Percentiles rank a stretch among this genome's conserved stretches.
These are phyloP conservation scores for Trypanosoma grayi DNA, from an alignment of 208 protist species.

Conservation along the genomic window DNA sequence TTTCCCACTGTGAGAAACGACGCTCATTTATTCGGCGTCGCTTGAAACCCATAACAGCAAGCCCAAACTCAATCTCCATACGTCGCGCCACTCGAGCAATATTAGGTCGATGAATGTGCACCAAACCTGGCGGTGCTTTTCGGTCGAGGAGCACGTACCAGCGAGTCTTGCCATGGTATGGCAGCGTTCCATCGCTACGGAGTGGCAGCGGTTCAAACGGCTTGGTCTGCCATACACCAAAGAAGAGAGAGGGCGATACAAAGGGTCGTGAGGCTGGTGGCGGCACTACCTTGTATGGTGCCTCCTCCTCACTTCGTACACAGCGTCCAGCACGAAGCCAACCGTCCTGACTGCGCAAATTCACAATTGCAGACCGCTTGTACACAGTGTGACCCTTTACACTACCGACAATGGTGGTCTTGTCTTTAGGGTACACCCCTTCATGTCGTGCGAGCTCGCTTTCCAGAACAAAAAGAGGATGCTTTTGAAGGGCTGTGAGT, in stretches of 20 bases:
- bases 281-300: conserved; percentile 74
- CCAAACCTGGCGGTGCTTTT: conserved; percentile 48
- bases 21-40: conserved; percentile 59
- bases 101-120: conserved; percentile 64
- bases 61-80: conserved; percentile 74
- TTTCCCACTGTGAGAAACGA: conserved; percentile 76
- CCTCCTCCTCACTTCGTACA: conserved; percentile 51
- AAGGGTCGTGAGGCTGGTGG: conserved; percentile 87
- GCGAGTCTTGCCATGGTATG: conserved; percentile 68
- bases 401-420: conserved; percentile 68
- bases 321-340: conserved; percentile 83
- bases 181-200: conserved; percentile 51
- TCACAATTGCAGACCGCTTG: conserved; percentile 83
- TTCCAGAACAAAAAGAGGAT: conserved; percentile 89
- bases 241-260: conserved; percentile 60
- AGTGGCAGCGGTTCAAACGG: conserved; percentile 77
- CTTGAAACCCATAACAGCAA: conserved; percentile 76
- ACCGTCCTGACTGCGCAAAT: conserved; percentile 78
- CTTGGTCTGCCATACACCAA: conserved; percentile 84
- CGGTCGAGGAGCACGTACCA: conserved; percentile 82
- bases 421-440: conserved; percentile 81
- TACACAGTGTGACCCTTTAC: conserved; percentile 86
- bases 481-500: conserved; percentile 57
- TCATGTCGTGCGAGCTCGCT: conserved; percentile 70
- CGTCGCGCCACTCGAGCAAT: conserved; percentile 82